Conservation (phyloP, 805 yeast species). For the Candida succiphila region DNA sequence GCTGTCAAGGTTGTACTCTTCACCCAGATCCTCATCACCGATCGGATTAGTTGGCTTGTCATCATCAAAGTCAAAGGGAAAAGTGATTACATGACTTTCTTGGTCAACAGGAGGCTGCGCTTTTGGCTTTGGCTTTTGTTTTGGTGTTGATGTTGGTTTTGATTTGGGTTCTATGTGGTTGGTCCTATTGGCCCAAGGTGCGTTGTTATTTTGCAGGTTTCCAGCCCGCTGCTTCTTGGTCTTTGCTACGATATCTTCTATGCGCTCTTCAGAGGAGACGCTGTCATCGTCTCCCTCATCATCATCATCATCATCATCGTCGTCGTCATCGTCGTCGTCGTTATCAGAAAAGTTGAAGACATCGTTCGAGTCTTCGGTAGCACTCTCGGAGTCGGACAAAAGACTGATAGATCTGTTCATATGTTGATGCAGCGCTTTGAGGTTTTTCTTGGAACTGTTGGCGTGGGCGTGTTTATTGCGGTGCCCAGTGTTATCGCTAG, state of each 20-base stretch:
- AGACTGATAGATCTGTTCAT: slow-evolving; percentile 17
- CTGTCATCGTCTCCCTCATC: slow-evolving; percentile 4
- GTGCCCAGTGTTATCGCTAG: no score
- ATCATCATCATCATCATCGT: slow-evolving; percentile 1
- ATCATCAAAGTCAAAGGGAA: no score
- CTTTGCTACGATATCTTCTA: slow-evolving; percentile 27
- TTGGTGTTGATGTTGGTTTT: slow-evolving; percentile 4
- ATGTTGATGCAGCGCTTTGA: slow-evolving; percentile 4
- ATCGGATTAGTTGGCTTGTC: no score
- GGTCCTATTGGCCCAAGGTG: no score
- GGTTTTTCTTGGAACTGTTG: no score
- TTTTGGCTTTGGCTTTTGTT: slow-evolving; percentile 1
- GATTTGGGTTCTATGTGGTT: no score
- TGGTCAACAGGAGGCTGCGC: background rate
- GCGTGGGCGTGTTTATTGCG: no score
- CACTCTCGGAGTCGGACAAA: slow-evolving; percentile 8
- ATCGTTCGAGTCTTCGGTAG: no score
- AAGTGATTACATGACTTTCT: background rate
- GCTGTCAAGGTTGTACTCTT: slow-evolving; percentile 28
- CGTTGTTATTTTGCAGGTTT: slow-evolving; percentile 3
- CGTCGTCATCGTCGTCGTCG: slow-evolving; percentile 6
- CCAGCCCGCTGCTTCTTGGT: slow-evolving; percentile 1
- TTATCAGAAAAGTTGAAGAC: slow-evolving; percentile 3
- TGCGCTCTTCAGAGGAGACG: slow-evolving; percentile 16
- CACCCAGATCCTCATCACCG: slow-evolving; percentile 55